phyloP scores from a whole-genome alignment of 257 asterid genomes.

The Avicennia marina region DNA sequence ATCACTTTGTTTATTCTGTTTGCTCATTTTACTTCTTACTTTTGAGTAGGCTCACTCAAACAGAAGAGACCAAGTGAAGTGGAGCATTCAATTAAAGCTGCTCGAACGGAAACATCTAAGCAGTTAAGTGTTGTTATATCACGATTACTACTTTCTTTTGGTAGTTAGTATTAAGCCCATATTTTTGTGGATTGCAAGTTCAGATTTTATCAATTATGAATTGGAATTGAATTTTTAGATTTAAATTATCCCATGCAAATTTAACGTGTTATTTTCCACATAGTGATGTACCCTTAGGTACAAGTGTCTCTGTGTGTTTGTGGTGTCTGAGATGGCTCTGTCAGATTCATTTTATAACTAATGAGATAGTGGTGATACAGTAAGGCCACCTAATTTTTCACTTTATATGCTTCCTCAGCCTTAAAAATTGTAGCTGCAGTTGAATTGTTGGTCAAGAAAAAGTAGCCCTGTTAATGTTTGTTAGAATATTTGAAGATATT shows the following conservation, averaged over 20 bases:
- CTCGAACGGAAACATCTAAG: conserved; percentile 65
- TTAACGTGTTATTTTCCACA: background rate
- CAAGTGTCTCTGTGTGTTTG: too few relatives aligned
- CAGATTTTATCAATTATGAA: background rate
- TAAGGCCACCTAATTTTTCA: background rate
- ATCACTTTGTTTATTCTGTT: background rate
- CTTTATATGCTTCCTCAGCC: background rate
- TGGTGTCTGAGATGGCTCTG: too few relatives aligned
- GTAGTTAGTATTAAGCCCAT: background rate
- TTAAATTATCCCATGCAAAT: background rate
- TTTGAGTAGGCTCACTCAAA: conserved; percentile 64
- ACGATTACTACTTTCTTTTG: conserved; percentile 8
- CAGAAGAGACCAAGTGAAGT: conserved; percentile 81
- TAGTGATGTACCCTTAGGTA: too few relatives aligned
- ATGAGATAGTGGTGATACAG: too few relatives aligned
- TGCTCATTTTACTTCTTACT: background rate
- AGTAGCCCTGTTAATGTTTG: too few relatives aligned
- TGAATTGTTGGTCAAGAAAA: too few relatives aligned
- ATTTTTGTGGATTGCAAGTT: background rate
- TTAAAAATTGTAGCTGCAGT: background rate
- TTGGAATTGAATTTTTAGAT: background rate
- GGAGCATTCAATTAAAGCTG: conserved; percentile 63
- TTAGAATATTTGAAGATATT: too few relatives aligned
- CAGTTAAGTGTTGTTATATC: conserved; percentile 55
- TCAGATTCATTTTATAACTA: too few relatives aligned